Conservation (phyloP, 2,329 filamentous ascomycete genomes). For the Fonsecaea erecta region DNA sequence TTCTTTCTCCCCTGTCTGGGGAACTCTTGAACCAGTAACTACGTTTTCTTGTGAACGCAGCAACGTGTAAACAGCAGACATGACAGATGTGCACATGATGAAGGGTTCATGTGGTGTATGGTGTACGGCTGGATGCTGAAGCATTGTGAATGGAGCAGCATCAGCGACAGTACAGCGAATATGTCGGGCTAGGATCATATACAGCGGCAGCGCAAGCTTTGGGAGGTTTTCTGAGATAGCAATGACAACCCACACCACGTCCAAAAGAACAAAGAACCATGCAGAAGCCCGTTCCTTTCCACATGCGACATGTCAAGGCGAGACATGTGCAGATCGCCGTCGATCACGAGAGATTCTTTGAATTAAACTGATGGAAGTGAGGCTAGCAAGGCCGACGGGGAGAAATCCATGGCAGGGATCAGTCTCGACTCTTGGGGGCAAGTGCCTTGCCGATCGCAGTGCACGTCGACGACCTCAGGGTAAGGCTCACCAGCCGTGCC, state of each 20-base stretch:
- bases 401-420: background rate
- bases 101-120: slow-evolving; percentile 6
- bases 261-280: slow-evolving; percentile 14
- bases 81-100: slow-evolving; percentile 14
- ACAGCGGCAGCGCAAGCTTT: slow-evolving; percentile 19
- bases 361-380: slow-evolving; percentile 7
- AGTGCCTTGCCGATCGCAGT: slow-evolving; percentile 11
- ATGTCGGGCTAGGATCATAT: slow-evolving; percentile 5
- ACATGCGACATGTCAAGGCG: slow-evolving; percentile 9
- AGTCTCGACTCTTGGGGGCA: background rate
- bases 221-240: slow-evolving; percentile 22
- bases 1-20: slow-evolving; percentile 23
- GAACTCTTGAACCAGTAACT: slow-evolving; percentile 10
- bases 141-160: background rate
- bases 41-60: slow-evolving; percentile 16
- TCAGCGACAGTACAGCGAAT: slow-evolving; percentile 1
- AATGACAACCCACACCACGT: slow-evolving; percentile 13
- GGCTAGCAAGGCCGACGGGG: slow-evolving; percentile 12
- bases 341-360: slow-evolving; percentile 9
- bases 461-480: background rate
- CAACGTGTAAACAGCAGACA: slow-evolving; percentile 16
- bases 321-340: slow-evolving; percentile 17
- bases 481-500: background rate
- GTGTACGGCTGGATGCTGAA: slow-evolving; percentile 4
- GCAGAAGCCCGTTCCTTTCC: slow-evolving; percentile 11